Evolutionary conservation across 495 filamentous ascomycete species (phyloP).

Genomic region (Aspergillus homomorphus): DNA sequence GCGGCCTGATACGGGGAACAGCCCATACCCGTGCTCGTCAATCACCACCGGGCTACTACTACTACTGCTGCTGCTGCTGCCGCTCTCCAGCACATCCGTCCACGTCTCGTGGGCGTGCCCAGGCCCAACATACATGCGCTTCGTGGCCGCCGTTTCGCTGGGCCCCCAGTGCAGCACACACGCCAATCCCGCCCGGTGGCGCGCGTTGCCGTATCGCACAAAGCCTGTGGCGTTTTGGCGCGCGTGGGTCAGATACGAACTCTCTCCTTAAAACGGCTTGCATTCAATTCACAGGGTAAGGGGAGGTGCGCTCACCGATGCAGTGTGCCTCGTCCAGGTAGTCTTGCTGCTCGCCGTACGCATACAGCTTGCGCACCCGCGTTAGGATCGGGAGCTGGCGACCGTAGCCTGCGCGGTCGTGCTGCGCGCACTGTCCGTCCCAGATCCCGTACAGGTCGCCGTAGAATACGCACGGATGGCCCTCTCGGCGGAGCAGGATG

Average conservation of each 20-base stretch:
- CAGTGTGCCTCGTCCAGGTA: conserved; percentile 65
- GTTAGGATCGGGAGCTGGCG: conserved; percentile 58
- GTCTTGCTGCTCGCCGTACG: conserved; percentile 65
- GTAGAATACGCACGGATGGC: conserved; percentile 70
- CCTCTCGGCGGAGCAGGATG: conserved; percentile 63
- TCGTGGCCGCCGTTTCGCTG: neutral
- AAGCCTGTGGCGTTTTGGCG: conserved; percentile 3
- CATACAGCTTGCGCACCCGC: conserved; percentile 61
- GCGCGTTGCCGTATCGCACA: conserved; percentile 16
- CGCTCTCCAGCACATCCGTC: conserved; percentile 6
- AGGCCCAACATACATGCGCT: conserved; percentile 13
- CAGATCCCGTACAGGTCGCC: conserved; percentile 70
- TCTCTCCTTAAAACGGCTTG: too few species aligned
- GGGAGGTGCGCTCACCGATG: conserved; percentile 47
- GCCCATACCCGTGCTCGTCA: conserved; percentile 8
- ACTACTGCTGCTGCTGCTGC: too few species aligned
- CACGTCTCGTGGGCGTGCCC: conserved; percentile 7
- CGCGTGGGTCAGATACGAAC: neutral
- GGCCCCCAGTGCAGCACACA: conserved; percentile 10
- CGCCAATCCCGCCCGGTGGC: conserved; percentile 9
- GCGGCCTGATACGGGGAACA: conserved; percentile 4
- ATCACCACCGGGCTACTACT: neutral
- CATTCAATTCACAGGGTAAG: too few species aligned
- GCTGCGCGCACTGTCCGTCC: conserved; percentile 30
- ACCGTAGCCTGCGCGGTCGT: conserved; percentile 55